Base-by-base conservation (phyloP, 2,329 filamentous ascomycete genomes). In the Didymellaceae sp. region DNA sequence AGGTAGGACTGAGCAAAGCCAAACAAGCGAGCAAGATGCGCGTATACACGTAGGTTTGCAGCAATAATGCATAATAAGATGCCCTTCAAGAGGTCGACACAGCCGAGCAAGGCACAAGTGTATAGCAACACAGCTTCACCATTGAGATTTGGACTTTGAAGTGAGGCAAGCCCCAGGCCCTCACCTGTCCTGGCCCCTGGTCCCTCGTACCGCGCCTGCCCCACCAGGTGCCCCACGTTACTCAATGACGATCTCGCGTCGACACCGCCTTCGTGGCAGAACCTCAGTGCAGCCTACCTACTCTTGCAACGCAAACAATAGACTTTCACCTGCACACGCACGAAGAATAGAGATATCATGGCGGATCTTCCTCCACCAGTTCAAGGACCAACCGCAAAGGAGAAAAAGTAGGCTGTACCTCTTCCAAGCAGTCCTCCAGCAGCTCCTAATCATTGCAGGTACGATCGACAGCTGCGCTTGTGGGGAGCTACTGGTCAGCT, bases 401-500 rank as follows among this genome's bases (percentile, higher is more conserved):
- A 87, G 71, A 83, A 82, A 67, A 78, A 84, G 73, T 72, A 45
- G 60, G 40, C 30, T 6, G 2, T 3, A 33, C 6, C 21, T 24
- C 31, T 33, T 39, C 13, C 18, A 11, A 3, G 8, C 14, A 6
- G 18, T 7, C n/a, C 8, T 34, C 52, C 63, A 37, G 37, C 37
- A 54, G 34, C 45, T 54, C 33, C 59, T 70, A 58, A 78, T 62
- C 50, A 90, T 70, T n/a, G 21, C 49, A 73, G 70, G 55, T 99
- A 99, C 76, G 94, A 99, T 73, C 86, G 94, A 44, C 94, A 99
- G 75, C 85, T 99, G 31, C 88, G 95, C 44, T 79, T 99, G 11
- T 99, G 94, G 94, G 95, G 92, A 55, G 91, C 93, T 32, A 90
- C 85, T 41, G 94, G 94, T 14, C 94, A 99, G 72, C 83, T 88